Evolutionary conservation across 768 basidiomycete genomes (phyloP).

Genomic region (Kockovaella imperatae): DNA sequence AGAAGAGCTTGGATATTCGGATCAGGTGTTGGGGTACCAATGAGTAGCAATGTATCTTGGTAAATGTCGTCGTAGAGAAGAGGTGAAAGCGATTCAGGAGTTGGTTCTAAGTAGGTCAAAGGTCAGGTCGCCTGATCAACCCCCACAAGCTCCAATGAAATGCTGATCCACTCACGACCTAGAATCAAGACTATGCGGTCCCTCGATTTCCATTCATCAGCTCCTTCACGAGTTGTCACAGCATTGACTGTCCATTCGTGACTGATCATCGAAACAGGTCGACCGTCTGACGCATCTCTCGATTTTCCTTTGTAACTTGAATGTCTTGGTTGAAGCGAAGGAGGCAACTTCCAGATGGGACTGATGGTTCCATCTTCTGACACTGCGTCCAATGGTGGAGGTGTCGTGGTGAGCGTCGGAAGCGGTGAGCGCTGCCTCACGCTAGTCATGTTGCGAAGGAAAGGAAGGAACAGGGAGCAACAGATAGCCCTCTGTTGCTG

Average conservation of each 20-base stretch:
- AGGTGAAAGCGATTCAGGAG: slow-evolving; percentile 17
- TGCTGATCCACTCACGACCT: slow-evolving; percentile 16
- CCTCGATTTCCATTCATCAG: slow-evolving; percentile 8
- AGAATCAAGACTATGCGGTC: slow-evolving; percentile 21
- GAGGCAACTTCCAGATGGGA: not conserved
- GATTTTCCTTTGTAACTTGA: not conserved
- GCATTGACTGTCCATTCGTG: not conserved
- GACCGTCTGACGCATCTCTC: not conserved
- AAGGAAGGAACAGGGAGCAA: too few relatives aligned
- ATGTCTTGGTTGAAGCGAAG: not conserved
- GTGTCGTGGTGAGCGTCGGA: not conserved
- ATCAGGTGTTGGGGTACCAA: slow-evolving; percentile 12
- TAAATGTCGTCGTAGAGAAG: slow-evolving; percentile 24
- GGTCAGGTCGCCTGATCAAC: not conserved
- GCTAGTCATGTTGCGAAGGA: too few relatives aligned
- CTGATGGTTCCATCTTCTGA: not conserved
- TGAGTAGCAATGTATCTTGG: slow-evolving; percentile 18
- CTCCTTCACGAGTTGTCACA: not conserved
- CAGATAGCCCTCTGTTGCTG: too few relatives aligned
- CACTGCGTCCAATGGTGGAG: not conserved
- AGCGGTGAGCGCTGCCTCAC: too few relatives aligned
- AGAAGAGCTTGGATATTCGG: slow-evolving; percentile 17
- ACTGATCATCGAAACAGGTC: not conserved
- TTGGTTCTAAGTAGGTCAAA: slow-evolving; percentile 7
- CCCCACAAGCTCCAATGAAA: too few relatives aligned